A percentile compares a stretch with the other conserved stretches of the same genome.
Evolutionary conservation across 2,329 filamentous ascomycete species (phyloP).

Genomic region (Leptographium procerum): DNA sequence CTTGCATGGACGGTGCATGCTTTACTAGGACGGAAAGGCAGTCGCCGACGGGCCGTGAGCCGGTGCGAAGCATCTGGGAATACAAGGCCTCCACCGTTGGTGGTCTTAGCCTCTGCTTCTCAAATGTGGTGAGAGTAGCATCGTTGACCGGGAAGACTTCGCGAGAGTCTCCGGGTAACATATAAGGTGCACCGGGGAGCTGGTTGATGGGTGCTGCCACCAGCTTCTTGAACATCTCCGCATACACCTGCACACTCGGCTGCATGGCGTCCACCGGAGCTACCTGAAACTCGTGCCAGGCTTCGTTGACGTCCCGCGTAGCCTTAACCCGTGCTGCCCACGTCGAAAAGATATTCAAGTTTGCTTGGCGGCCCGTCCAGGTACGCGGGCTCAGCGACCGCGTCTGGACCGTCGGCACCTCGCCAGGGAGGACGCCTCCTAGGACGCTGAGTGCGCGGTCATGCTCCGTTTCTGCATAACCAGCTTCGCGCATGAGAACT

Average conservation of each 20-base stretch:
- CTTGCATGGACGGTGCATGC: conserved; percentile 34
- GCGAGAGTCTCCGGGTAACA: conserved; percentile 46
- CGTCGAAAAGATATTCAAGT: conserved; percentile 22
- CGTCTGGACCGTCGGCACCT: conserved; percentile 46
- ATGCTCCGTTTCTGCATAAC: conserved; percentile 34
- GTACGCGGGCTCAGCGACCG: conserved; percentile 25
- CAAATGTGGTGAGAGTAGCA: conserved; percentile 50
- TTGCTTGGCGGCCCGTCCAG: conserved; percentile 17
- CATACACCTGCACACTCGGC: conserved; percentile 36
- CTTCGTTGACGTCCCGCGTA: conserved; percentile 50
- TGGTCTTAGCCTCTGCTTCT: conserved; percentile 49
- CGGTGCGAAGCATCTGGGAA: conserved; percentile 39
- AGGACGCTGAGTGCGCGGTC: conserved; percentile 40
- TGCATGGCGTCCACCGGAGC: conserved; percentile 21
- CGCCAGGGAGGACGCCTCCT: conserved; percentile 38
- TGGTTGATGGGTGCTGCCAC: conserved; percentile 21
- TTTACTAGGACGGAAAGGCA: conserved; percentile 46
- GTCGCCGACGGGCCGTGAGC: conserved; percentile 34
- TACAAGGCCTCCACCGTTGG: conserved; percentile 50
- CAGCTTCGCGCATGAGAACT: conserved; percentile 42
- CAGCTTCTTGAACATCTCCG: conserved; percentile 50
- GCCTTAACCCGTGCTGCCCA: conserved; percentile 49
- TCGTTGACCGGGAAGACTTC: conserved; percentile 44
- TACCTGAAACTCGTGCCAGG: conserved; percentile 40
- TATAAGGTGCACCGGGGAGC: background rate